Evolutionary conservation across 108 stramenopile species (phyloP), one percentile per base, ranked within the genome.

Genomic region (Nitzschia inconspicua): DNA sequence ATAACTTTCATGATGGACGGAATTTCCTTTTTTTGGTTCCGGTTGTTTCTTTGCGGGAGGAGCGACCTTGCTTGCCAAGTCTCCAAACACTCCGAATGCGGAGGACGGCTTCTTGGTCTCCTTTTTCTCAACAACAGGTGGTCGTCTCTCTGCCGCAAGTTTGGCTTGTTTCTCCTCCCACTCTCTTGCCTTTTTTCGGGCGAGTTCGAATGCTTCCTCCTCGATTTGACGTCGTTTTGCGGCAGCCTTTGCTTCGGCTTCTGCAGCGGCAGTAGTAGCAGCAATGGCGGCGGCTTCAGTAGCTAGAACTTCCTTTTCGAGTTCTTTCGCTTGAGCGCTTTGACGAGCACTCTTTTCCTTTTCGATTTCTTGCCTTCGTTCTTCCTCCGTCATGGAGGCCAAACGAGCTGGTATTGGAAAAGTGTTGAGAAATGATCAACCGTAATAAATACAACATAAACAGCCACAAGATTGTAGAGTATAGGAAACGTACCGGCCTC

Each of bases 261-360:
- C 85, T 9, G 76, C 81, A 27, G 61, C 65, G 41, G 70, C 83
- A 60, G 61, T 86, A 13, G 80, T 75, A 25, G 66, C 65, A 28
- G 71, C 79, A 37, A 86, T 86, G 37, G 83, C 85, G 25, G 72
- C 79, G 24, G 83, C 83, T 57, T 86, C 89, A 23, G 68, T 60
- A 5, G 72, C 84, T 23, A 34, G 22, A 28, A 34, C 32, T 23
- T 70, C 81, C 61, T 62, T 72, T 53, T 73, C 53, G 5, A 54
- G 64, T 42, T 74, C 80, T 49, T 82, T 75, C 4, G 47, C 73
- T 63, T 79, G 78, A 16, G 55, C 61, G 19, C 24, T 35, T 47
- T 69, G 73, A 14, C 73, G 69, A 19, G 34, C 47, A 18, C 44
- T 63, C 26, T 51, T 44, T 46, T 75, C 70, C 60, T 64, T 61